Percentiles rank a stretch among this genome's conserved stretches.
Evolutionary conservation across 768 basidiomycete species (phyloP).

Genomic region (Megacollybia marginata): DNA sequence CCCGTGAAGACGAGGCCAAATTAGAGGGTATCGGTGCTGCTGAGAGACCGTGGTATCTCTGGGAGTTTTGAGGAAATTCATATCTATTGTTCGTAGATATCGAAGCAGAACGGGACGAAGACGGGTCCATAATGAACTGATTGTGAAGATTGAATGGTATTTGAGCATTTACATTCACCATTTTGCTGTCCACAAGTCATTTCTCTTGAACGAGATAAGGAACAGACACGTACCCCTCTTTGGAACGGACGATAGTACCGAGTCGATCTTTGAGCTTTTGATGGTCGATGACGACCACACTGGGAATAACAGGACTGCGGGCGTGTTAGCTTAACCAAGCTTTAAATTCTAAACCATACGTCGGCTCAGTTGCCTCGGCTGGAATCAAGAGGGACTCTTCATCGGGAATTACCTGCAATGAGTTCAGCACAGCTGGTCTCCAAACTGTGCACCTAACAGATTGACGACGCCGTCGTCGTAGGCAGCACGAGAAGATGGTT

Average conservation of each 20-base stretch:
- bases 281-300: conserved; percentile 28
- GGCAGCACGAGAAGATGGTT: neutral
- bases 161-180: conserved; percentile 53
- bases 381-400: conserved; percentile 2
- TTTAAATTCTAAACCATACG: neutral
- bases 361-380: neutral
- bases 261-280: conserved; percentile 44
- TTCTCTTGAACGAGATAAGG: conserved; percentile 3
- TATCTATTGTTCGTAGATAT: neutral
- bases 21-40: neutral
- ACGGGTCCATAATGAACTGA: conserved; percentile 19
- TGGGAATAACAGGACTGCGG: conserved; percentile 4
- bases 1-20: neutral
- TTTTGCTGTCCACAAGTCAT: conserved; percentile 33
- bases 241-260: conserved; percentile 45
- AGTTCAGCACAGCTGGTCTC: neutral
- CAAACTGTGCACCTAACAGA: neutral
- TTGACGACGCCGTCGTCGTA: neutral
- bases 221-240: conserved; percentile 40
- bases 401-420: neutral
- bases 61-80: neutral
- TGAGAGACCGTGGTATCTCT: neutral
- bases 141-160: conserved; percentile 54
- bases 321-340: neutral
- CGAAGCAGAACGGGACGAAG: conserved; percentile 9